These are phyloP conservation scores for Penicillium corylophilum DNA, from an alignment of 2,329 filamentous ascomycete species.

Conservation along the genomic window DNA sequence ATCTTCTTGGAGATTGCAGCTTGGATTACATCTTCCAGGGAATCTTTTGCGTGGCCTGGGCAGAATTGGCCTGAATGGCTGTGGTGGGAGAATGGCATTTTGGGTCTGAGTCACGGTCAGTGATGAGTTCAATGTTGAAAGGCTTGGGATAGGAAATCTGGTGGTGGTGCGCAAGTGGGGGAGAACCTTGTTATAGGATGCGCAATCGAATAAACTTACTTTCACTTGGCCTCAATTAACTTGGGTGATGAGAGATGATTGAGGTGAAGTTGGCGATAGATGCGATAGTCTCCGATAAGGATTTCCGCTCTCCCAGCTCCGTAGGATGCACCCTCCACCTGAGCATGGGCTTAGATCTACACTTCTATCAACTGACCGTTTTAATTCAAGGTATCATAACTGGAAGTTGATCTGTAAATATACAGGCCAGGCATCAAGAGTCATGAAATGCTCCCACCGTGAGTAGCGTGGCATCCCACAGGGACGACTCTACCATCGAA, in stretches of 20 bases:
- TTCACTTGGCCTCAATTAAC: neutral
- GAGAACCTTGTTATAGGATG: neutral
- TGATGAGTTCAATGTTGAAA: neutral
- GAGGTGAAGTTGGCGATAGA: neutral
- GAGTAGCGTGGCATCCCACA: neutral
- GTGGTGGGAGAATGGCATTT: constrained; percentile 96
- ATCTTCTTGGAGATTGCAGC: constrained; percentile 76
- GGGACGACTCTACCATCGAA: neutral
- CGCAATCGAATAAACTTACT: neutral
- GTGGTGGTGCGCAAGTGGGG: neutral
- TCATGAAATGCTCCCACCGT: neutral
- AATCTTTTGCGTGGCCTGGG: constrained; percentile 79
- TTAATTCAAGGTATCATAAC: too few relatives aligned
- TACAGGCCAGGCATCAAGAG: neutral
- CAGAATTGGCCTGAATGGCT: constrained; percentile 98
- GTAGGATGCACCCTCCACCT: too few relatives aligned
- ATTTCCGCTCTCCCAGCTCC: neutral
- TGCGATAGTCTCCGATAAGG: constrained; percentile 3
- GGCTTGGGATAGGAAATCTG: neutral
- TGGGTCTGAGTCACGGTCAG: neutral
- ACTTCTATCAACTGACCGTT: too few relatives aligned
- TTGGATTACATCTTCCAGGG: constrained; percentile 78
- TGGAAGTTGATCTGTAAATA: too few relatives aligned
- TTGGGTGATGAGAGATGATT: neutral
- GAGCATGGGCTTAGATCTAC: neutral